Evolutionary conservation across 129 eudicot species (phyloP).

Genomic region (Flaveria sonorensis): DNA sequence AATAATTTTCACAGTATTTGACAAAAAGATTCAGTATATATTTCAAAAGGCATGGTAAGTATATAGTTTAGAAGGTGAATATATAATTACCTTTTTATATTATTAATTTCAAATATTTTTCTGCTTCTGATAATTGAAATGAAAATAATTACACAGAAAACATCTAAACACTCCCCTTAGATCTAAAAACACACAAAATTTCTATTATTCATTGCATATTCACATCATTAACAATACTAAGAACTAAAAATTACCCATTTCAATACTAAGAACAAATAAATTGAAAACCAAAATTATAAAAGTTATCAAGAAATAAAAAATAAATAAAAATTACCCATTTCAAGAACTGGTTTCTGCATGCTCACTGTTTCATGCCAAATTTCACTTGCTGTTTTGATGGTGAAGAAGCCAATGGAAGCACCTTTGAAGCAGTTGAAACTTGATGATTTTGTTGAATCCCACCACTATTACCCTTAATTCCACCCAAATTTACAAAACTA

Average conservation of each 20-base stretch:
- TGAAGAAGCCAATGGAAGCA: conserved; percentile 70
- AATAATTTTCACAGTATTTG: too few species aligned
- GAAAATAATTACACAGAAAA: neutral
- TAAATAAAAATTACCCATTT: conserved; percentile 24
- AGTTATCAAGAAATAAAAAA: neutral
- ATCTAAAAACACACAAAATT: conserved; percentile 6
- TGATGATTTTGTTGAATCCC: conserved; percentile 30
- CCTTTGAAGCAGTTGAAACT: conserved; percentile 52
- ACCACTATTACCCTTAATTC: conserved; percentile 31
- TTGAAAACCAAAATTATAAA: neutral
- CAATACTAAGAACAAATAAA: conserved; percentile 30
- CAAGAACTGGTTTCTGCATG: conserved; percentile 25
- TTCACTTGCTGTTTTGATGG: conserved; percentile 32
- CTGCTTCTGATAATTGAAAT: neutral
- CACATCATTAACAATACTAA: conserved; percentile 26
- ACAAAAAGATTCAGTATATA: too few species aligned
- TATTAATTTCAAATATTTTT: too few species aligned
- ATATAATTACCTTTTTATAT: too few species aligned
- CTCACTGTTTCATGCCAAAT: conserved; percentile 29
- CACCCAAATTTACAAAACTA: conserved; percentile 29
- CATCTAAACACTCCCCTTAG: neutral
- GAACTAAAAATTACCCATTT: too few species aligned
- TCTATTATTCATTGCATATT: conserved; percentile 17
- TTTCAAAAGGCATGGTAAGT: too few species aligned
- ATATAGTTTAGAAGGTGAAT: too few species aligned